Evolutionary conservation across 371 early-diverging fungal genomes (phyloP), one percentile per base, ranked within the genome.

Genomic region (Mucor plumbeus): DNA sequence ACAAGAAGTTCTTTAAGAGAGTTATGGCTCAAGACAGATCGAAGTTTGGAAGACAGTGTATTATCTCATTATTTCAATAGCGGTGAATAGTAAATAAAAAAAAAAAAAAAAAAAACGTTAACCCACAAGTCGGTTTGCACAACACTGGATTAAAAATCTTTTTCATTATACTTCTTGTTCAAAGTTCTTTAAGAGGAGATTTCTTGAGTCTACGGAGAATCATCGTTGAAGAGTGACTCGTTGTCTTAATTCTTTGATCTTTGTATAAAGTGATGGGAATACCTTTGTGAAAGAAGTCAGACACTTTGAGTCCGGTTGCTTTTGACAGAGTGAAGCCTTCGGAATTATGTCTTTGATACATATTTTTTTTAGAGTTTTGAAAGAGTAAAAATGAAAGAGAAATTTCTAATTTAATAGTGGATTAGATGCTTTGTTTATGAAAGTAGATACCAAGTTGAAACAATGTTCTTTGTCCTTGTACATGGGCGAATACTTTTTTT

Each of bases 281-380:
- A 63, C 71, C 71, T 71, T 54, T 44, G 59, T 50, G 67, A 67
- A 44, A 14, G 50, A 71, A 41, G 33, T 63, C 62, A 67, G 67
- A 67, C 67, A 67, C 61, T 59, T 71, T 71, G 71, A 71, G 71
- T 71, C 71, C 71, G 71, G 63, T 63, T 67, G 55, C 61, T 71
- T 66, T 59, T 71, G 44, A 62, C 58, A 60, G 34, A 36, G 66
- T 71, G 67, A 63, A 71, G 63, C 63, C 41, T 60, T 64, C 63
- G 71, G 71, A 71, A 71, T 71, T 71, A 71, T 71, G 71, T 71
- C 71, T 63, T 71, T 50, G 50, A 50, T 50, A 50, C 50, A 50
- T 50, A 5, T 50, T 8, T 50, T 19, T 21, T 19, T 6, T 1
- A 50, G 11, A 26, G 13, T 4, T 19, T 19, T 19, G 50, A 50